Evolutionary conservation across 345 rosid genomes (phyloP).

Genomic region (Arabidopsis arenosa): DNA sequence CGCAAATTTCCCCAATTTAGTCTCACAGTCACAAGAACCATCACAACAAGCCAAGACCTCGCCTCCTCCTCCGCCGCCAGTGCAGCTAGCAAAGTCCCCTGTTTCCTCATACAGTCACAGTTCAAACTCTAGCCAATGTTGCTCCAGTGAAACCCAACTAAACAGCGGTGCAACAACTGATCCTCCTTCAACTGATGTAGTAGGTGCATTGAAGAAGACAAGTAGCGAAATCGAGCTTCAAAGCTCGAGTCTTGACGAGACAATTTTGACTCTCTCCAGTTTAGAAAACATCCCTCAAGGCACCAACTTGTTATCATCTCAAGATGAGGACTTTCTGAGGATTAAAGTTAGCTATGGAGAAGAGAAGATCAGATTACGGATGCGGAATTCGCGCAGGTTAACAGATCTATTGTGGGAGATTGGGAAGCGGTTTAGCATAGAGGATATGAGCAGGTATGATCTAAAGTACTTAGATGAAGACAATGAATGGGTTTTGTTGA

Average conservation of each 20-base stretch:
- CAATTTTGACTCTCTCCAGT: conserved; percentile 42
- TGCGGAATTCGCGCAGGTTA: conserved; percentile 57
- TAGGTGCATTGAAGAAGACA: conserved; percentile 44
- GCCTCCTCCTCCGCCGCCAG: conserved; percentile 17
- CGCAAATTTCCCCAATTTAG: conserved; percentile 66
- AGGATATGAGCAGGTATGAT: conserved; percentile 59
- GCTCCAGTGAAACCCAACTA: conserved; percentile 65
- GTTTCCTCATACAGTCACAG: conserved; percentile 75
- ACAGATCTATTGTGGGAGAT: conserved; percentile 70
- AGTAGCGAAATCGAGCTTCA: conserved; percentile 58
- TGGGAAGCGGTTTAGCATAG: conserved; percentile 65
- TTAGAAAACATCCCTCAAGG: conserved; percentile 45
- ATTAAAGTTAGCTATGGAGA: conserved; percentile 68
- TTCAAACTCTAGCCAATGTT: conserved; percentile 77
- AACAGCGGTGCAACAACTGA: conserved; percentile 42
- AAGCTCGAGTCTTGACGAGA: conserved; percentile 53
- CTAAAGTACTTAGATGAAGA: conserved; percentile 95
- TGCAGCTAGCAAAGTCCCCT: conserved; percentile 53
- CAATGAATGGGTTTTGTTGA: conserved; percentile 85
- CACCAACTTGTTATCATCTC: conserved; percentile 41
- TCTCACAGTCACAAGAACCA: conserved; percentile 53
- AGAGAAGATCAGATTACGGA: conserved; percentile 71
- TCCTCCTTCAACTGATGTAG: conserved; percentile 33
- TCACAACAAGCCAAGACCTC: conserved; percentile 38
- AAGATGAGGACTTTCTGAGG: conserved; percentile 58